Evolutionary conservation across 1,139 yeast species (phyloP), one percentile per base, ranked within the genome.

Genomic region (Saccharomyces hybrid): DNA sequence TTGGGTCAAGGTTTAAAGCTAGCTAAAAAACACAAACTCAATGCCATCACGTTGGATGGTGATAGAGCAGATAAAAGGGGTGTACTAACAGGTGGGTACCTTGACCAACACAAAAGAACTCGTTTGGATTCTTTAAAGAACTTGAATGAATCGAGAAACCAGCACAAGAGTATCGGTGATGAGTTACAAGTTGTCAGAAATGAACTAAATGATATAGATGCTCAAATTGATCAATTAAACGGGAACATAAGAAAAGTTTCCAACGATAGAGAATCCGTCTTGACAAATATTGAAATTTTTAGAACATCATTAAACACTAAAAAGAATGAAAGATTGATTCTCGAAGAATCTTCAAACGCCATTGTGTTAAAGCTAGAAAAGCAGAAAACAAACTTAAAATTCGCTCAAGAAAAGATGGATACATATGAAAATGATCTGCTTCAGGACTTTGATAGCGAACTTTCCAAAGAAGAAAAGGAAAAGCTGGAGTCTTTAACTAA

Each of bases 41-140:
- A 81, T 61, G 89, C 96, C 1, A 86, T 93, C 29, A 93, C 99
- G 0, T 74, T 93, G 32, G 95, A 88, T 70, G 99, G 99, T 60
- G 98, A 93, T 68, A 77, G 88, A 60, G 89, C 89, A 49, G 96
- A 89, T 62, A 81, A 80, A 52, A 82, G 77, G 60, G 99, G 99
- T 69, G 87, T 86, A 1, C 72, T 93, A 53, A 84, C 90, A 16
- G 99, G 99, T 71, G 99, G 99, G 52, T 90, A 80, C 66, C 79
- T 88, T 62, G 95, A 89, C 64, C 79, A 78, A 59, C 62, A 62
- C 52, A 66, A 66, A 51, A 81, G 60, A 75, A 85, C 91, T 0
- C 77, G 95, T 59, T 71, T 91, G 50, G 96, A 88, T 62, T 83
- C 87, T 1, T 75, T 88, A 62, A 81, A 81, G 55, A 67, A 73